Percentiles rank a stretch among this genome's conserved stretches.
Evolutionary conservation across 768 basidiomycete species (phyloP).

Genomic region (Rhizopogon salebrosus): DNA sequence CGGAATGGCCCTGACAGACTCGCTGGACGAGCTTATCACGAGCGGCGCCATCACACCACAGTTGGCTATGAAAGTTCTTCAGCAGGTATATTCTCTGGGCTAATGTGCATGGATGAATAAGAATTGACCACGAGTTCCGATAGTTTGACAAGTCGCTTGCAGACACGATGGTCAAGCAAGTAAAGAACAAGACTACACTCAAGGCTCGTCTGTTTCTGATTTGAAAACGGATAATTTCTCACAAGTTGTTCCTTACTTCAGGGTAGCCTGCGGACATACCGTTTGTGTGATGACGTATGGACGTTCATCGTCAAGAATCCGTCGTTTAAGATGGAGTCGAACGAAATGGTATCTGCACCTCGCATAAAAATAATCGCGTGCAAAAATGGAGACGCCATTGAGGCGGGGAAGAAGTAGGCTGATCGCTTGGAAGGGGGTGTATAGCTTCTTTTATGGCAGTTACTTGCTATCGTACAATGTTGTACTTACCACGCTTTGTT

Average conservation of each 20-base stretch:
- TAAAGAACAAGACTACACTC: constrained; percentile 91
- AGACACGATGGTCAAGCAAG: constrained; percentile 87
- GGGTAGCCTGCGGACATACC: constrained; percentile 91
- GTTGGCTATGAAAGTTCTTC: constrained; percentile 96
- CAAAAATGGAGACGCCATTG: constrained; percentile 89
- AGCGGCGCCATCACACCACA: constrained; percentile 96
- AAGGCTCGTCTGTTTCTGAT: constrained; percentile 50
- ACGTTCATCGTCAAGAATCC: constrained; percentile 96
- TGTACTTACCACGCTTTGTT: constrained; percentile 18
- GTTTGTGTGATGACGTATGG: constrained; percentile 96
- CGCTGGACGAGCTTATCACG: constrained; percentile 96
- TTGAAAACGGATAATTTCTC: background rate
- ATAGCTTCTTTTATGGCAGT: background rate
- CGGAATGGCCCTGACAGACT: constrained; percentile 96
- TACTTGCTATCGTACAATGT: constrained; percentile 20
- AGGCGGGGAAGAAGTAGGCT: constrained; percentile 69
- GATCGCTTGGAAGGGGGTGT: no score
- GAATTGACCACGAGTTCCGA: background rate
- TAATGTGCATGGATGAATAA: background rate
- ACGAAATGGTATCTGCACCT: constrained; percentile 64
- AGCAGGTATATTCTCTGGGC: constrained; percentile 59
- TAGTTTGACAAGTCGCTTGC: constrained; percentile 97
- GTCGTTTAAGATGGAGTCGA: constrained; percentile 92
- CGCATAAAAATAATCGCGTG: constrained; percentile 98
- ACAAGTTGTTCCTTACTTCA: constrained; percentile 22